A percentile compares a stretch with the other conserved stretches of the same genome.
Conservation (phyloP, 148 eudicot genomes). For the Rhododendron henanense region DNA sequence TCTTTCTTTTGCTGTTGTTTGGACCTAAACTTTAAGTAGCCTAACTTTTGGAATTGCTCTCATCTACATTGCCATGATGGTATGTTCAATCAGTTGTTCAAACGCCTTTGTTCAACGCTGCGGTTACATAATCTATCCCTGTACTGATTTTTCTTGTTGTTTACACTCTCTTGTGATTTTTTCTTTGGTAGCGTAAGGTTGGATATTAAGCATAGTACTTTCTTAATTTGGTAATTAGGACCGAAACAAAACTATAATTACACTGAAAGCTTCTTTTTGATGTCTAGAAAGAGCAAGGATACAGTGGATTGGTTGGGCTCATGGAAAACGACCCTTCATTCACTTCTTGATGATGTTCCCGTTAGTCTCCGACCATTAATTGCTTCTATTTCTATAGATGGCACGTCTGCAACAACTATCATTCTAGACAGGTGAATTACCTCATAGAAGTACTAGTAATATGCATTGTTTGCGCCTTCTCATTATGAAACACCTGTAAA, state of each 20-base stretch:
- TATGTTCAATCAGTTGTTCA: neutral
- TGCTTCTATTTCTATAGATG: conserved; percentile 80
- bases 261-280: conserved; percentile 24
- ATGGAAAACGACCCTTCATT: conserved; percentile 80
- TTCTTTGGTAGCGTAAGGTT: neutral
- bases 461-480: neutral
- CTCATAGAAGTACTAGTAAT: neutral
- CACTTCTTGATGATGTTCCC: conserved; percentile 72
- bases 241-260: neutral
- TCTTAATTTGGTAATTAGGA: neutral
- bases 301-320: conserved; percentile 76
- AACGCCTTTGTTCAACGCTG: neutral
- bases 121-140: neutral
- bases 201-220: neutral
- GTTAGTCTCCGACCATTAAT: conserved; percentile 45
- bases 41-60: neutral
- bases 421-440: conserved; percentile 63
- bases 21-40: neutral
- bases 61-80: neutral
- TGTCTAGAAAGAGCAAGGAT: conserved; percentile 88
- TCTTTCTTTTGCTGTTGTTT: neutral
- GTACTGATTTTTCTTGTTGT: neutral
- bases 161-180: neutral
- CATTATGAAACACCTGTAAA: conserved; percentile 2
- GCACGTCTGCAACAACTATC: conserved; percentile 92